Evolutionary conservation across 441 rosid genomes (phyloP), one percentile per base, ranked within the genome.

Genomic region (Populus hybrid): DNA sequence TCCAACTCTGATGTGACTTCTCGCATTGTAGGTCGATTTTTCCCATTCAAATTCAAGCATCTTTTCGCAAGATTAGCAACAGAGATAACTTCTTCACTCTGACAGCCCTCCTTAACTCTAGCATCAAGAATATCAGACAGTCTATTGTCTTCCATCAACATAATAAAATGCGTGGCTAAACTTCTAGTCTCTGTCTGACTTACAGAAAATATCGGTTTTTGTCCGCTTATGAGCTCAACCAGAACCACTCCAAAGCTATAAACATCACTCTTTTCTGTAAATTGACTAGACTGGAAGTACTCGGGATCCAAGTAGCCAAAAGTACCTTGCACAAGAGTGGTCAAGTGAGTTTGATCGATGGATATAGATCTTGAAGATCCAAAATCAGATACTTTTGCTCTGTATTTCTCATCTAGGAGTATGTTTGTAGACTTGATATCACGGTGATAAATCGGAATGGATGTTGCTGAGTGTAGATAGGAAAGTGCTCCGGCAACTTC

Each of bases 291-390:
- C 10, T 46, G 70, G 5, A 84, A 78, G 69, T 87, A 87, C 73
- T 87, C 85, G 0, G 90, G 88, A 69, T 86, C 90, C 2, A 86
- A 69, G 79, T 88, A 88, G 9, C 89, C 90, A 9, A 84, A 83
- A 1, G 88, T 88, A 26, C 90, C 90, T 67, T 83, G 85, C 7
- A 86, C 77, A 46, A 34, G 34, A 0, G 79, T 83, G 8, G 82
- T 84, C 32, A 82, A 66, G 11, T 79, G 84, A 40, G 66, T 77
- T 72, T 84, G 85, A 64, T 86, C 82, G 10, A 66, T 73, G 28
- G 80, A 24, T 3, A 82, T 38, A 11, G 77, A 64, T 69, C 84
- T 88, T 6, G 89, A 88, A n/a, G 79, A 61, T 24, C 87, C 90
- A 64, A 85, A 87, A 61, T 87, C 87, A 0, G 89, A 82, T 5